phyloP scores from a whole-genome alignment of 495 filamentous ascomycete species.

The Tuber brumale region DNA sequence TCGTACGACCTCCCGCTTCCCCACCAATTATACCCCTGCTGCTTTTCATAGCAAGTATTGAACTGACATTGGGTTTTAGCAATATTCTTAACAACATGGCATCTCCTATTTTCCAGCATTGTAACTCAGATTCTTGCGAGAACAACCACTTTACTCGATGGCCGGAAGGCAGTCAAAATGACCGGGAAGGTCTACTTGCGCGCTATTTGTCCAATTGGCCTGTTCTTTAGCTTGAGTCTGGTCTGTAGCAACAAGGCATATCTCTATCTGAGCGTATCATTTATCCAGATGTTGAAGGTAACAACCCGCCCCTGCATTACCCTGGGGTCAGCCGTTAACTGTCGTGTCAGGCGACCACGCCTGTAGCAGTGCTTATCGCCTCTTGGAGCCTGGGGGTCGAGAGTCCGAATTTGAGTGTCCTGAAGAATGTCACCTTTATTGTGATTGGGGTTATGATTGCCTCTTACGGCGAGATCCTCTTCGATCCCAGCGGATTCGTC shows the following conservation, averaged over 20 bases:
- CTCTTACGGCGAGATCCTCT: slow-evolving; percentile 68
- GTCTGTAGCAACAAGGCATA: slow-evolving; percentile 93
- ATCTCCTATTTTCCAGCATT: slow-evolving; percentile 77
- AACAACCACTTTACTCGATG: slow-evolving; percentile 79
- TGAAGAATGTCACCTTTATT: slow-evolving; percentile 66
- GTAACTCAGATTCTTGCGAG: slow-evolving; percentile 86
- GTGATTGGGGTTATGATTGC: slow-evolving; percentile 67
- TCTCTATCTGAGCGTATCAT: slow-evolving; percentile 82
- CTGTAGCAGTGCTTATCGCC: slow-evolving; percentile 77
- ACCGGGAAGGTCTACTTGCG: slow-evolving; percentile 83
- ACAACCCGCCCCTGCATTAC: slow-evolving; percentile 23
- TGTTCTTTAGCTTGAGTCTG: slow-evolving; percentile 89
- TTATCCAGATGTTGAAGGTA: slow-evolving; percentile 97
- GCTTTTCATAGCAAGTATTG: neutral
- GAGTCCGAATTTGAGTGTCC: slow-evolving; percentile 52
- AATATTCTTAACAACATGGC: slow-evolving; percentile 86
- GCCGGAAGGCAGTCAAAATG: slow-evolving; percentile 87
- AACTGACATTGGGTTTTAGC: slow-evolving; percentile 23
- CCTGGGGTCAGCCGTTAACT: slow-evolving; percentile 34
- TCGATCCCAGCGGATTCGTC: slow-evolving; percentile 60
- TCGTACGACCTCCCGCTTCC: slow-evolving; percentile 41
- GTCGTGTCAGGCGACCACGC: slow-evolving; percentile 68
- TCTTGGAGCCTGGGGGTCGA: slow-evolving; percentile 59
- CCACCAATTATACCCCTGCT: neutral
- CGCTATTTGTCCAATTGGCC: slow-evolving; percentile 83